Conservation (phyloP, 2,329 filamentous ascomycete species). For the Fusarium longipes region DNA sequence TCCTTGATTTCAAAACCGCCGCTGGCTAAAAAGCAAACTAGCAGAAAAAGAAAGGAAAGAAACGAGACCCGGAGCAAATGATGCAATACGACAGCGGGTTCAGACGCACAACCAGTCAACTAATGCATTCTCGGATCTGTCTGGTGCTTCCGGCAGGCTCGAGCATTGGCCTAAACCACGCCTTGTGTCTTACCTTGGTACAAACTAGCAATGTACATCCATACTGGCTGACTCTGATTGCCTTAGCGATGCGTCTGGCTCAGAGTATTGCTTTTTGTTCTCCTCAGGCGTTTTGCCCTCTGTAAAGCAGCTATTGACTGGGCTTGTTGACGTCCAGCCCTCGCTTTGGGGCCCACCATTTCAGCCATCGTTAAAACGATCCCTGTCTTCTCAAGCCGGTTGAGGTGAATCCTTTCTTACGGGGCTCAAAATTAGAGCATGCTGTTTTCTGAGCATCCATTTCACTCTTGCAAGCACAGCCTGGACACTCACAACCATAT, state of each 20-base stretch:
- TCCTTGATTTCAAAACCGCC: slow-evolving; percentile 20
- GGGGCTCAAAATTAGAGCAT: slow-evolving; percentile 2
- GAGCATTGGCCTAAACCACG: slow-evolving; percentile 34
- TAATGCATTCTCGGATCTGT: slow-evolving; percentile 36
- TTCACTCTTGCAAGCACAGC: slow-evolving; percentile 4
- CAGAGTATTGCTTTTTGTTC: slow-evolving; percentile 31
- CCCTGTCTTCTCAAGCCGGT: slow-evolving; percentile 29
- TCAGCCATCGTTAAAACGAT: slow-evolving; percentile 38
- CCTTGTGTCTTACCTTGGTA: slow-evolving; percentile 44
- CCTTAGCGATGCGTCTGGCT: slow-evolving; percentile 38
- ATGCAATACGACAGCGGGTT: slow-evolving; percentile 41
- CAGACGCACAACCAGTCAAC: slow-evolving; percentile 33
- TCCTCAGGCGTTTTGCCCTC: slow-evolving; percentile 29
- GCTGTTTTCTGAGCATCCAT: slow-evolving; percentile 12
- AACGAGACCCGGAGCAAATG: slow-evolving; percentile 30
- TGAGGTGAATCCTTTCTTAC: slow-evolving; percentile 22
- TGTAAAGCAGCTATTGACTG: slow-evolving; percentile 37
- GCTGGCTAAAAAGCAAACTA: slow-evolving; percentile 26
- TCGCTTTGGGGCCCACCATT: slow-evolving; percentile 40
- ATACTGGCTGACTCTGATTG: slow-evolving; percentile 17
- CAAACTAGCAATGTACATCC: slow-evolving; percentile 5
- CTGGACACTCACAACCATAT: background rate
- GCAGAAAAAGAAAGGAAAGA: slow-evolving; percentile 11
- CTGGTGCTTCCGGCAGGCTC: slow-evolving; percentile 33
- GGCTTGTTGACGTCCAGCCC: slow-evolving; percentile 25